These are phyloP conservation scores for Kwoniella botswanensis DNA, from an alignment of 768 basidiomycete species.

Conservation along the genomic window DNA sequence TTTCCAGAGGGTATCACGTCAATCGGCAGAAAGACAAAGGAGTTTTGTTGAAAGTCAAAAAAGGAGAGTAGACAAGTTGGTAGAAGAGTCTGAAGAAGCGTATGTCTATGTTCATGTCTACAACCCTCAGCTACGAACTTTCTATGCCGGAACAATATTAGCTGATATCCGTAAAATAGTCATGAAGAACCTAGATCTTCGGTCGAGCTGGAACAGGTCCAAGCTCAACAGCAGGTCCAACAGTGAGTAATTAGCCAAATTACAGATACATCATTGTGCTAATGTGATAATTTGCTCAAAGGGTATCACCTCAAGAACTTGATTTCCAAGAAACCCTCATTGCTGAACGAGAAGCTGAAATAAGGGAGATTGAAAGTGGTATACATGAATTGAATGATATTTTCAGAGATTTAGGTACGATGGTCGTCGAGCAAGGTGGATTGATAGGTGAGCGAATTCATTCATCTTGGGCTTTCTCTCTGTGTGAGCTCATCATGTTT, in stretches of 20 bases:
- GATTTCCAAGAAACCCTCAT: constrained; percentile 95
- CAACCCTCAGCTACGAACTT: not conserved
- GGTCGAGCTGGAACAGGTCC: constrained; percentile 55
- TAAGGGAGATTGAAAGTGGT: constrained; percentile 93
- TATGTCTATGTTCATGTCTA: constrained; percentile 8
- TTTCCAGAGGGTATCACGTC: constrained; percentile 88
- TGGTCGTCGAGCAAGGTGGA: constrained; percentile 90
- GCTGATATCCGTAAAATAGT: constrained; percentile 3
- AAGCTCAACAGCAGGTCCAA: constrained; percentile 52
- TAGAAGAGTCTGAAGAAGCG: constrained; percentile 43
- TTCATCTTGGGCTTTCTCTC: no score
- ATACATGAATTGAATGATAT: constrained; percentile 96
- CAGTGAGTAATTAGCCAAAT: constrained; percentile 28
- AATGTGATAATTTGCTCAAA: not conserved
- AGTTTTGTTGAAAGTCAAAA: constrained; percentile 86
- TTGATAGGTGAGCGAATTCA: constrained; percentile 76
- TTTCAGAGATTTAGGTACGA: constrained; percentile 91
- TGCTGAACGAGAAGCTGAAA: constrained; percentile 90
- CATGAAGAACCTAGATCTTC: constrained; percentile 41
- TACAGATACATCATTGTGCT: not conserved
- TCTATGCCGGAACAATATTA: not conserved
- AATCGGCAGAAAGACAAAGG: constrained; percentile 86
- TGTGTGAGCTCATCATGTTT: no score
- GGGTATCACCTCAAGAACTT: constrained; percentile 65
- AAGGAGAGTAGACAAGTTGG: constrained; percentile 78